These are phyloP conservation scores for Botrytis byssoidea DNA, from an alignment of 2,329 filamentous ascomycete species.

Conservation along the genomic window DNA sequence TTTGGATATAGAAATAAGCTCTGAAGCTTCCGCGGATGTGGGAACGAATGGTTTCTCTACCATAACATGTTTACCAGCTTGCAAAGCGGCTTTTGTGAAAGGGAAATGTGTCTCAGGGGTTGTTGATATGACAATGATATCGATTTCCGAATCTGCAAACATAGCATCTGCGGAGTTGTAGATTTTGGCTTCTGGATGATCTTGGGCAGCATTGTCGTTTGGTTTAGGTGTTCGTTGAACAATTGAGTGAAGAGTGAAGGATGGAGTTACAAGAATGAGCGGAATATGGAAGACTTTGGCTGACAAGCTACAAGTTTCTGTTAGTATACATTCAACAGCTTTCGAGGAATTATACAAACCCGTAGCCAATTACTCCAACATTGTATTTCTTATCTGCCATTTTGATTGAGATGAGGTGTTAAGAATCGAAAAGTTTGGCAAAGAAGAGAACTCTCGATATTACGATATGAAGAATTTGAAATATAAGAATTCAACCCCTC, in stretches of 20 bases:
- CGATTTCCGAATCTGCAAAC: conserved; percentile 62
- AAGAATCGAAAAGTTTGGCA: neutral
- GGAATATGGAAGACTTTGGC: conserved; percentile 86
- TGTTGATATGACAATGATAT: conserved; percentile 70
- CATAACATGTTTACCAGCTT: conserved; percentile 73
- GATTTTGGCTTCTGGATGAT: conserved; percentile 64
- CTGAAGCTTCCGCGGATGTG: conserved; percentile 63
- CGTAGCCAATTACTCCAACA: conserved; percentile 59
- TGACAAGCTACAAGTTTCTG: conserved; percentile 45
- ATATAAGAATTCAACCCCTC: neutral
- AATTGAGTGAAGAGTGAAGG: conserved; percentile 69
- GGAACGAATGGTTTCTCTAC: conserved; percentile 84
- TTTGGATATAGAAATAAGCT: conserved; percentile 49
- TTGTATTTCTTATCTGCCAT: conserved; percentile 40
- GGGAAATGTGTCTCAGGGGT: conserved; percentile 69
- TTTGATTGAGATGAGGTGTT: neutral
- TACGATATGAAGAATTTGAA: neutral
- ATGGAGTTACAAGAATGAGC: conserved; percentile 63
- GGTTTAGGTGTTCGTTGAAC: conserved; percentile 69
- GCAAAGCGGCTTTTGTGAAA: conserved; percentile 62
- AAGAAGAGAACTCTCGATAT: neutral
- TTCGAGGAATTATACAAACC: conserved; percentile 27
- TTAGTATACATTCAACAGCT: conserved; percentile 22
- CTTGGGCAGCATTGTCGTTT: conserved; percentile 64
- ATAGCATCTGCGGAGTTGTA: conserved; percentile 62